A percentile compares a stretch with the other conserved stretches of the same genome.
Conservation (phyloP, 2,329 filamentous ascomycete species). For the Diaporthe vaccinii region DNA sequence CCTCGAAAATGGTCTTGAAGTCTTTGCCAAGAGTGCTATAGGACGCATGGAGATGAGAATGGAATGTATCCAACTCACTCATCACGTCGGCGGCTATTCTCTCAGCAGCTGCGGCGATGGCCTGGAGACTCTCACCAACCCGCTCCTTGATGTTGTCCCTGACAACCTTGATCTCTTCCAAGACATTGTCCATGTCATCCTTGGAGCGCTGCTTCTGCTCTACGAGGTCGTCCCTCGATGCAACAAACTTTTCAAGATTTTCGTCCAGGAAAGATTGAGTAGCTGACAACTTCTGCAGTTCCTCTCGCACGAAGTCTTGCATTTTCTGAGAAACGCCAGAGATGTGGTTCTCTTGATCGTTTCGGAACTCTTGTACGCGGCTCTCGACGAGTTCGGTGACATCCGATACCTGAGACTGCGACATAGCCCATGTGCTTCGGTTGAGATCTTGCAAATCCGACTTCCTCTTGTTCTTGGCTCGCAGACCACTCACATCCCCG, state of each 20-base stretch:
- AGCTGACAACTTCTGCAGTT: slow-evolving; percentile 77
- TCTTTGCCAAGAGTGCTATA: slow-evolving; percentile 88
- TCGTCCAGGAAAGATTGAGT: slow-evolving; percentile 80
- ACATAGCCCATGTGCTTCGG: slow-evolving; percentile 81
- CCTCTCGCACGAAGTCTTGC: slow-evolving; percentile 80
- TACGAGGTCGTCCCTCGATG: slow-evolving; percentile 77
- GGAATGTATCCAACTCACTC: slow-evolving; percentile 86
- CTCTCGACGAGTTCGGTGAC: slow-evolving; percentile 83
- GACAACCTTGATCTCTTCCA: slow-evolving; percentile 92
- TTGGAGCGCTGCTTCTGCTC: slow-evolving; percentile 78
- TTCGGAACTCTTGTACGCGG: slow-evolving; percentile 79
- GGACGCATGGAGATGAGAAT: slow-evolving; percentile 84
- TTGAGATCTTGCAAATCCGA: slow-evolving; percentile 87
- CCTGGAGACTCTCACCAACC: slow-evolving; percentile 86
- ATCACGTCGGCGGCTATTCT: slow-evolving; percentile 92
- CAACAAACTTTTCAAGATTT: slow-evolving; percentile 76
- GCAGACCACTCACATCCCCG: slow-evolving; percentile 82
- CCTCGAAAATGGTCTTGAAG: slow-evolving; percentile 88
- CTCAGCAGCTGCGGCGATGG: slow-evolving; percentile 86
- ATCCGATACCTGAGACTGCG: slow-evolving; percentile 80
- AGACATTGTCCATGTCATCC: slow-evolving; percentile 88
- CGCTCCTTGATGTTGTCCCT: slow-evolving; percentile 89
- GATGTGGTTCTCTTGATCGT: slow-evolving; percentile 80
- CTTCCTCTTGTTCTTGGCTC: slow-evolving; percentile 88
- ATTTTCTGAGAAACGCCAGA: slow-evolving; percentile 78